Percentiles rank a stretch among this genome's conserved stretches.
These are phyloP conservation scores for Helianthus tuberosus DNA, from an alignment of 129 eudicot genomes.

Conservation along the genomic window DNA sequence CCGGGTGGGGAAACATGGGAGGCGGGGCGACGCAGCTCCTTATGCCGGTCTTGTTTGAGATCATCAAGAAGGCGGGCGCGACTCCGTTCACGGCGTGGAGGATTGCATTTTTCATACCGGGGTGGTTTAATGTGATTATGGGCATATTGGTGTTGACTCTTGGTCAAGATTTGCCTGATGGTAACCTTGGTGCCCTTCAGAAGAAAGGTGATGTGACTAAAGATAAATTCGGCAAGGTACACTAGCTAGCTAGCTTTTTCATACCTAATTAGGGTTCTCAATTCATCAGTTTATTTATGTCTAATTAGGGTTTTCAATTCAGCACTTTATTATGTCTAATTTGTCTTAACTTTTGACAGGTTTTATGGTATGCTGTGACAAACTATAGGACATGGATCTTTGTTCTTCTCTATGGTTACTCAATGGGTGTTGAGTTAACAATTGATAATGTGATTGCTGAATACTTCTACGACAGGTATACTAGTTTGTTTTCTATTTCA, in stretches of 20 bases:
- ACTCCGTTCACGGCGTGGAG: slow-evolving; percentile 62
- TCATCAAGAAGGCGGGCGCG: slow-evolving; percentile 41
- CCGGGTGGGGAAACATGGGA: slow-evolving; percentile 69
- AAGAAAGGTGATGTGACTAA: slow-evolving; percentile 56
- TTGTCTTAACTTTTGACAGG: slow-evolving; percentile 28
- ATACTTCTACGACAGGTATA: slow-evolving; percentile 52
- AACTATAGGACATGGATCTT: slow-evolving; percentile 61
- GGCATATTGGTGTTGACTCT: slow-evolving; percentile 50
- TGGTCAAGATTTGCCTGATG: slow-evolving; percentile 61
- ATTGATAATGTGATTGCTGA: slow-evolving; percentile 55
- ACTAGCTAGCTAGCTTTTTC: too few relatives aligned
- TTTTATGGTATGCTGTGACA: slow-evolving; percentile 49
- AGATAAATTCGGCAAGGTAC: slow-evolving; percentile 49
- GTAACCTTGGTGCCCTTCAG: slow-evolving; percentile 52
- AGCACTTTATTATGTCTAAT: too few relatives aligned
- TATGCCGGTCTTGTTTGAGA: slow-evolving; percentile 55
- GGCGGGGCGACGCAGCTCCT: slow-evolving; percentile 62
- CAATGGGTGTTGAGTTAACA: slow-evolving; percentile 53
- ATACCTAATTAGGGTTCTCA: neutral
- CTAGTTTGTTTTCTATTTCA: too few relatives aligned
- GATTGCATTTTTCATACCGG: slow-evolving; percentile 57
- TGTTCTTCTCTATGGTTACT: slow-evolving; percentile 51
- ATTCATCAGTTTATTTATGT: too few relatives aligned
- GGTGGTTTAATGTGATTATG: slow-evolving; percentile 48
- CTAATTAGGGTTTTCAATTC: too few relatives aligned